These are phyloP conservation scores for Pascua sp. DNA, from an alignment of 1,284 basidiomycete genomes.

Conservation along the genomic window DNA sequence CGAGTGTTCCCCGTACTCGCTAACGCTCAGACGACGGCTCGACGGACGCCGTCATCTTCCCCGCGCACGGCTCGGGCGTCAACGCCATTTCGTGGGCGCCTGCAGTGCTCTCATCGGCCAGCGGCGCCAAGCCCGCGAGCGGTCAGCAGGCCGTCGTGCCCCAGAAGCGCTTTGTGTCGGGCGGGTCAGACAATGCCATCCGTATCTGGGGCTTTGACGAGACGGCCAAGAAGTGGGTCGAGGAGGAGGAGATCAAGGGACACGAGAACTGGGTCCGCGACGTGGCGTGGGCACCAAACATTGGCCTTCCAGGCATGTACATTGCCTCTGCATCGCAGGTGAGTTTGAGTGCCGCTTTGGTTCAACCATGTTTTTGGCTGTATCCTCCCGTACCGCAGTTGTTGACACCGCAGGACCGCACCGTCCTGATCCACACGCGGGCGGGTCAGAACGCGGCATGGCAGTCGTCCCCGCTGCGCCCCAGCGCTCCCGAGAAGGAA, in stretches of 20 bases:
- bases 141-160: slow-evolving; percentile 11
- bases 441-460: slow-evolving; percentile 72
- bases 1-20: no score
- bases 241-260: slow-evolving; percentile 81
- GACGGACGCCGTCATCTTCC: slow-evolving; percentile 92
- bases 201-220: slow-evolving; percentile 79
- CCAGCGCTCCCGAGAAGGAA: slow-evolving; percentile 53
- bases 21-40: slow-evolving; percentile 80
- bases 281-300: slow-evolving; percentile 95
- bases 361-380: background rate
- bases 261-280: slow-evolving; percentile 98
- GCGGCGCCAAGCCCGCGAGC: slow-evolving; percentile 2
- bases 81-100: slow-evolving; percentile 98
- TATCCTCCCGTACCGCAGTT: background rate
- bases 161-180: slow-evolving; percentile 82
- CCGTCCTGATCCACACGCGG: slow-evolving; percentile 92
- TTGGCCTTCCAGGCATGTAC: slow-evolving; percentile 89
- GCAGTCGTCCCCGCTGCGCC: slow-evolving; percentile 81
- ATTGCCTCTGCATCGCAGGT: slow-evolving; percentile 93
- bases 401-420: slow-evolving; percentile 63
- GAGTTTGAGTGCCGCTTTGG: slow-evolving; percentile 21
- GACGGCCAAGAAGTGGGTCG: slow-evolving; percentile 65
- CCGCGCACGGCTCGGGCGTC: slow-evolving; percentile 92
- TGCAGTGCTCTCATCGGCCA: slow-evolving; percentile 57
- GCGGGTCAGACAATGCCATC: slow-evolving; percentile 93